phyloP scores from a whole-genome alignment of 345 rosid genomes.

The Salix brachista region DNA sequence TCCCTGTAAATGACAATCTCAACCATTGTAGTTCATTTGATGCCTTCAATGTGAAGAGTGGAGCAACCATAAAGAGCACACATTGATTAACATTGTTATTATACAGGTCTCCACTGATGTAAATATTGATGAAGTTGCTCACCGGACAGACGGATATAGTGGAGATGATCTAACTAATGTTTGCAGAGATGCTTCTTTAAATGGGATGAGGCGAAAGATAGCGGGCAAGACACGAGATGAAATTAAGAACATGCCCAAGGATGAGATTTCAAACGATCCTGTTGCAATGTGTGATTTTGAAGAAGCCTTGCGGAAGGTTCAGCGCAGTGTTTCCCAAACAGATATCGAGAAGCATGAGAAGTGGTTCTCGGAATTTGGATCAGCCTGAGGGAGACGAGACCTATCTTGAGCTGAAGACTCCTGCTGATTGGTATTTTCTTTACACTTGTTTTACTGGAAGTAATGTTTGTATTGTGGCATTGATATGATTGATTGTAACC shows the following conservation, averaged over 20 bases:
- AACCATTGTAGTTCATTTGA: background rate
- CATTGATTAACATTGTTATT: background rate
- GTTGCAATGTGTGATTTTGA: constrained; percentile 99
- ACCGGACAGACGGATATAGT: constrained; percentile 89
- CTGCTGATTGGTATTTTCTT: background rate
- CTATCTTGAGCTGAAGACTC: background rate
- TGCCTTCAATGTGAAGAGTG: background rate
- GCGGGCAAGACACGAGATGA: constrained; percentile 98
- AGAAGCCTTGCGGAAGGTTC: constrained; percentile 91
- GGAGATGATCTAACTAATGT: constrained; percentile 98
- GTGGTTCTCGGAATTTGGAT: constrained; percentile 93
- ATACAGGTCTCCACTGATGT: constrained; percentile 84
- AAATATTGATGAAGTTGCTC: constrained; percentile 84
- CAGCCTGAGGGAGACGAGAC: constrained; percentile 43
- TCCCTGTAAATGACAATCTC: background rate
- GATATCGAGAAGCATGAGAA: constrained; percentile 97
- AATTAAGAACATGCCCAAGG: constrained; percentile 98
- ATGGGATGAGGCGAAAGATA: constrained; percentile 99
- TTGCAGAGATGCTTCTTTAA: constrained; percentile 95
- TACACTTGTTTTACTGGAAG: background rate
- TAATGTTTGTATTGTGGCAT: background rate
- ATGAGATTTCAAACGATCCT: constrained; percentile 95
- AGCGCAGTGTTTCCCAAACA: constrained; percentile 81
- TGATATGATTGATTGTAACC: background rate
- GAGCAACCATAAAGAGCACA: background rate